These are phyloP conservation scores for Tulasnella sp. DNA, from an alignment of 768 basidiomycete genomes.

Conservation along the genomic window DNA sequence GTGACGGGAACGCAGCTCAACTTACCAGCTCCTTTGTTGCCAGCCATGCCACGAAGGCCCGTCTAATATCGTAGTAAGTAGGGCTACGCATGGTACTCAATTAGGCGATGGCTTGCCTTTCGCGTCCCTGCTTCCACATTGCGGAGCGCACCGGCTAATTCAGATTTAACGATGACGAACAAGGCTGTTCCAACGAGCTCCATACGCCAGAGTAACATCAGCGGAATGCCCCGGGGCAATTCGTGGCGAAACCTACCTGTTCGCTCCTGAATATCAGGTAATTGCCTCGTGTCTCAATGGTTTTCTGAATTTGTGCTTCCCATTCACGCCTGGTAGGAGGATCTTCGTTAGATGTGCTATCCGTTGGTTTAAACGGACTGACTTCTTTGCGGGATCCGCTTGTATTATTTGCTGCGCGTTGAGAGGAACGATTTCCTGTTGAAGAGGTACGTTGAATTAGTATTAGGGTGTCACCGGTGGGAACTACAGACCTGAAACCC, in stretches of 20 bases:
- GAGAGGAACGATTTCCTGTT: constrained; percentile 91
- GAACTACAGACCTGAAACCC: constrained; percentile 15
- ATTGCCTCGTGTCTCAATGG: constrained; percentile 58
- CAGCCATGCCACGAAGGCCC: constrained; percentile 71
- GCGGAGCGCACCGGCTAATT: constrained; percentile 68
- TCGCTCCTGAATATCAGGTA: constrained; percentile 89
- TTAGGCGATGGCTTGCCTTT: constrained; percentile 60
- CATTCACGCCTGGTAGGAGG: constrained; percentile 35
- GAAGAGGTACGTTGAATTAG: constrained; percentile 50
- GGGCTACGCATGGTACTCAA: background rate
- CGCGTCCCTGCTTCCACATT: constrained; percentile 88
- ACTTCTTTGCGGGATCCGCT: constrained; percentile 90
- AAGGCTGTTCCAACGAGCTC: constrained; percentile 94
- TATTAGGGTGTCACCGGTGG: constrained; percentile 43
- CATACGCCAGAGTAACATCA: background rate
- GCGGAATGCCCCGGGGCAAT: constrained; percentile 12
- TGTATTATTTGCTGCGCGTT: constrained; percentile 97
- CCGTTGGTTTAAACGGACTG: constrained; percentile 12
- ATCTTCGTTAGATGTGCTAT: background rate
- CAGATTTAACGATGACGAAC: constrained; percentile 72
- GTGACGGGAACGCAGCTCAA: background rate
- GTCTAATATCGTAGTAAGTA: constrained; percentile 29
- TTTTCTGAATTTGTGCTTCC: constrained; percentile 75
- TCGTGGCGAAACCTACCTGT: constrained; percentile 46
- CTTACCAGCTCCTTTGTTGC: constrained; percentile 77